These are phyloP conservation scores for Candida dendrica DNA, from an alignment of 805 yeast species.

Conservation along the genomic window DNA sequence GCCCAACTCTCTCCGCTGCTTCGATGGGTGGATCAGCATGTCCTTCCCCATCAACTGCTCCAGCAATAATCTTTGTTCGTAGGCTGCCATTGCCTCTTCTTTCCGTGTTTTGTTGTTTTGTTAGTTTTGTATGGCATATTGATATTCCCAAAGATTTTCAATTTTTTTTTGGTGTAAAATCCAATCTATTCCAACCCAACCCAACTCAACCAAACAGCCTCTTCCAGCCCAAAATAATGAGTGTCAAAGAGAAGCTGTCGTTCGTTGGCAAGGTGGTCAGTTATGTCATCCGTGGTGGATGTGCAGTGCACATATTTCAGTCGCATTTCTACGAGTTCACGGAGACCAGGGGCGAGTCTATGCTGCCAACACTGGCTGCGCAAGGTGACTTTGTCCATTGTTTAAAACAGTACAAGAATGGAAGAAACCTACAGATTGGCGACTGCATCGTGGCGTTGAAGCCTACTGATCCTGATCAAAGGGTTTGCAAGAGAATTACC, in stretches of 20 bases:
- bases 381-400: conserved; percentile 76
- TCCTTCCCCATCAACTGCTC: conserved; percentile 80
- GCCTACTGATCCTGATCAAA: conserved; percentile 79
- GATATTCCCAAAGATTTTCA: neutral
- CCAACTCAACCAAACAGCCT: neutral
- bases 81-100: conserved; percentile 47
- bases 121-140: neutral
- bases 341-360: conserved; percentile 86
- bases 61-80: conserved; percentile 60
- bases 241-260: conserved; percentile 9
- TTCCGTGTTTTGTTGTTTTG: neutral
- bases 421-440: conserved; percentile 66
- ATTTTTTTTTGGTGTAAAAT: neutral
- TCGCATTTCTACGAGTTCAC: conserved; percentile 66
- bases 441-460: conserved; percentile 84
- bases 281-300: conserved; percentile 42
- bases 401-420: conserved; percentile 54
- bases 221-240: neutral
- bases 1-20: conserved; percentile 35
- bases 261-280: conserved; percentile 18
- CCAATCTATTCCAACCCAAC: neutral
- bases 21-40: conserved; percentile 23
- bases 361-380: conserved; percentile 84
- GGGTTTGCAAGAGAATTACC: conserved; percentile 88
- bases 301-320: conserved; percentile 59